These are phyloP conservation scores for Diaporthe amygdali DNA, from an alignment of 2,329 filamentous ascomycete species.

Conservation along the genomic window DNA sequence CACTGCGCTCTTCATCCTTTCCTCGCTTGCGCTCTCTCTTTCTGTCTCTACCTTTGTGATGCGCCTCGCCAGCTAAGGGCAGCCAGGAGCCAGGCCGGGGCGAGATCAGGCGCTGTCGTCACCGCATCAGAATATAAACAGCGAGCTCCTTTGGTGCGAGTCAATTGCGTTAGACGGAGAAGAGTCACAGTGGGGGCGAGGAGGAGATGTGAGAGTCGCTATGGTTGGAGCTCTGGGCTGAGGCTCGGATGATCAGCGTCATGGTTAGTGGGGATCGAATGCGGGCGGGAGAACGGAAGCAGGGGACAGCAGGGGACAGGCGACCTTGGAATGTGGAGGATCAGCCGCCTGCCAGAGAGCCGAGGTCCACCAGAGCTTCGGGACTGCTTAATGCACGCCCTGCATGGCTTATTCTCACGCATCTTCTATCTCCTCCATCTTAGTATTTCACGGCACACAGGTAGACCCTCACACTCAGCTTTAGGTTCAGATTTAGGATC, in stretches of 20 bases:
- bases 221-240: conserved; percentile 1
- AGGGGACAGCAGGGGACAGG: neutral
- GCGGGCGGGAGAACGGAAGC: conserved; percentile 16
- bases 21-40: neutral
- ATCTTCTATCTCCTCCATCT: neutral
- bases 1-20: conserved; percentile 12
- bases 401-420: too few relatives aligned
- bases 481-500: neutral
- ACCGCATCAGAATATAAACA: conserved; percentile 11
- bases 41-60: neutral
- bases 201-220: neutral
- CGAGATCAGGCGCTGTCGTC: conserved; percentile 9
- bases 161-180: neutral
- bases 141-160: neutral
- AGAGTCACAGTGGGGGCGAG: neutral
- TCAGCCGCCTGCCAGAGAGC: conserved; percentile 4
- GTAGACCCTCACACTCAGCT: neutral
- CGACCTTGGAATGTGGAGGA: conserved; percentile 3
- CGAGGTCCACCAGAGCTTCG: neutral
- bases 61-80: conserved; percentile 16
- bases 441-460: neutral
- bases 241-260: conserved; percentile 23
- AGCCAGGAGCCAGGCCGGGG: neutral
- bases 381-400: too few relatives aligned
- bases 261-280: conserved; percentile 16